Evolutionary conservation across 225 moss, liverwort and hornwort species (phyloP), one percentile per base, ranked within the genome.

Genomic region (Marchantia polymorpha): DNA sequence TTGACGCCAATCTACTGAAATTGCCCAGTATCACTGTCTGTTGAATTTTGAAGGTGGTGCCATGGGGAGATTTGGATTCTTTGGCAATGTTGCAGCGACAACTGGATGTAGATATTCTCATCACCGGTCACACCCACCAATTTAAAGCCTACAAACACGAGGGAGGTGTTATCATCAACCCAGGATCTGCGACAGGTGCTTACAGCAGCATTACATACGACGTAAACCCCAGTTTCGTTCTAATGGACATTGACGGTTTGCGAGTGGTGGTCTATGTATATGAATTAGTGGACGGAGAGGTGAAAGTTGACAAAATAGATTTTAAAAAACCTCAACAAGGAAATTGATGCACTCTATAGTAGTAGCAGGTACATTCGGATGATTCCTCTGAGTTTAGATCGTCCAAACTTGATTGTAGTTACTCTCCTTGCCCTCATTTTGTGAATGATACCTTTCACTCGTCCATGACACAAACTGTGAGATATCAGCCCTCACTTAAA

Each of bases 141-240:
- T 92, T 92, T 66, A 92, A 94, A 83, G 94, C 94, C 23, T 92
- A 94, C 84, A 94, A 94, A 81, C 92, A 94, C 65, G 94, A 94
- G 80, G 94, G 91, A 66, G 94, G 94, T 60, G 92, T 92, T 68
- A 94, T 94, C 46, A 94, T 94, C 49, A 94, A 94, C 72, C 94
- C 94, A 79, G 94, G 94, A 77, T 94, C 94, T 27, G 94, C 94
- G 19, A 94, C 94, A 63, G 94, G 94, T 64, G 94, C 92, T 63
- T 94, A 92, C 86, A 94, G 92, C 86, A 94, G 94, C 83, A 92
- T 94, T 77, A 94, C 94, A 1, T 91, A 94, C 74, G 94, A 94
- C 64, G 94, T 92, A 30, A 94, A 94, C 67, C 94, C 94, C 60
- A 92, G 94, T 83, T 94, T 94, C 85, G 91, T 94, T 69, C 88